A percentile compares a stretch with the other conserved stretches of the same genome.
Evolutionary conservation across 108 stramenopile species (phyloP).

Genomic region (Fragilaria radians): DNA sequence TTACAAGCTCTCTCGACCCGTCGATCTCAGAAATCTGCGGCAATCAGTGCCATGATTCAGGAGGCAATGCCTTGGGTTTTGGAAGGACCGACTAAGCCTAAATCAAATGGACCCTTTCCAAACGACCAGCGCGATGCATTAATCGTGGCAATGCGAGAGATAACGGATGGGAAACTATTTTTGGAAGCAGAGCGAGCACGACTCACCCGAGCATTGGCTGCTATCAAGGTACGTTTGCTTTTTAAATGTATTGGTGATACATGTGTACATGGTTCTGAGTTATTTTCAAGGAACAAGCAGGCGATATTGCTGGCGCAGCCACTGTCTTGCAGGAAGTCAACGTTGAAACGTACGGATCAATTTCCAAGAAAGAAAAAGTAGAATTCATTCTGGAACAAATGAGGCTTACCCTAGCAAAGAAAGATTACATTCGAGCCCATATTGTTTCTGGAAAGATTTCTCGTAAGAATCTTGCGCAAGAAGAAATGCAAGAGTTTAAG

Average conservation of each 20-base stretch:
- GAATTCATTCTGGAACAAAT: constrained; percentile 99
- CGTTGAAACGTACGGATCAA: constrained; percentile 97
- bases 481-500: constrained; percentile 87
- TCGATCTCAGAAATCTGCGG: constrained; percentile 75
- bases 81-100: constrained; percentile 37
- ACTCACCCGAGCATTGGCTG: constrained; percentile 77
- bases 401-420: constrained; percentile 87
- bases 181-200: constrained; percentile 94
- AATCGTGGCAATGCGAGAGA: constrained; percentile 82
- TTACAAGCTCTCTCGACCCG: constrained; percentile 61
- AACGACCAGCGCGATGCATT: constrained; percentile 51
- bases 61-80: constrained; percentile 68
- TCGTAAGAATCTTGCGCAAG: constrained; percentile 80
- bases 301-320: constrained; percentile 79
- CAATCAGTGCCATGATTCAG: constrained; percentile 55
- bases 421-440: constrained; percentile 90
- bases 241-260: constrained; percentile 2
- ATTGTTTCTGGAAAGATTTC: constrained; percentile 97
- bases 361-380: constrained; percentile 95
- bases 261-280: neutral
- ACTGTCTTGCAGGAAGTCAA: constrained; percentile 95
- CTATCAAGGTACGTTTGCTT: constrained; percentile 45
- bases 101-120: neutral
- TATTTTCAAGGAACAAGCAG: constrained; percentile 57
- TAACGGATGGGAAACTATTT: constrained; percentile 96